Evolutionary conservation across 345 rosid species (phyloP).

Genomic region (Syzygium oleosum): DNA sequence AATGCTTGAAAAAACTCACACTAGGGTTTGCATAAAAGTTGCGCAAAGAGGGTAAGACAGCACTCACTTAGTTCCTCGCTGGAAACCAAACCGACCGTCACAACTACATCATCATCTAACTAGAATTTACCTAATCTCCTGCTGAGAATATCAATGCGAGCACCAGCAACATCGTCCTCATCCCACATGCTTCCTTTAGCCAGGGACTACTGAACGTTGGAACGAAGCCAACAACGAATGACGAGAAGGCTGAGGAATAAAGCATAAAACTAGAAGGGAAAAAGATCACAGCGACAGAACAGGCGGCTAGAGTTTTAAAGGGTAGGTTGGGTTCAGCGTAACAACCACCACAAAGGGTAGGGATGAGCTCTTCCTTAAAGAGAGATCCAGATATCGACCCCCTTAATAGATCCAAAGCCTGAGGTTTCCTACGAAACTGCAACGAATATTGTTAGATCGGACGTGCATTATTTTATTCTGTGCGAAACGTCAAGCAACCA

Average conservation of each 20-base stretch:
- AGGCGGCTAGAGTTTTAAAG: not conserved
- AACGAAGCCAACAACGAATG: not conserved
- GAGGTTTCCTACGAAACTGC: not conserved
- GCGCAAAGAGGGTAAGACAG: not conserved
- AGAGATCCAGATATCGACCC: not conserved
- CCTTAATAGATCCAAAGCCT: not conserved
- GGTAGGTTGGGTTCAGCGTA: not conserved
- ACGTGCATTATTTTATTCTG: not conserved
- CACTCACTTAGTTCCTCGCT: not conserved
- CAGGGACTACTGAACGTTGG: not conserved
- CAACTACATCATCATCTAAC: not conserved
- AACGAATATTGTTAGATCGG: not conserved
- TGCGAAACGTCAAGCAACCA: not conserved
- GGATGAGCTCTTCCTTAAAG: not conserved
- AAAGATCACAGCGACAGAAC: not conserved
- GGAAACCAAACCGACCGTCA: not conserved
- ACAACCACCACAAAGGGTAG: not conserved
- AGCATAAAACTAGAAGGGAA: not conserved
- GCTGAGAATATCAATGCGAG: not conserved
- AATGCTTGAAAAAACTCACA: not conserved
- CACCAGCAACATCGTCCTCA: not conserved
- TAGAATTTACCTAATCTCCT: not conserved
- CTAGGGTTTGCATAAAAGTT: not conserved
- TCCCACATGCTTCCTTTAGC: not conserved
- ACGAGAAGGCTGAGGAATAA: not conserved